A percentile compares a stretch with the other conserved stretches of the same genome.
Conservation (phyloP, 2,329 filamentous ascomycete genomes). For the Ophiosphaerella narmari region DNA sequence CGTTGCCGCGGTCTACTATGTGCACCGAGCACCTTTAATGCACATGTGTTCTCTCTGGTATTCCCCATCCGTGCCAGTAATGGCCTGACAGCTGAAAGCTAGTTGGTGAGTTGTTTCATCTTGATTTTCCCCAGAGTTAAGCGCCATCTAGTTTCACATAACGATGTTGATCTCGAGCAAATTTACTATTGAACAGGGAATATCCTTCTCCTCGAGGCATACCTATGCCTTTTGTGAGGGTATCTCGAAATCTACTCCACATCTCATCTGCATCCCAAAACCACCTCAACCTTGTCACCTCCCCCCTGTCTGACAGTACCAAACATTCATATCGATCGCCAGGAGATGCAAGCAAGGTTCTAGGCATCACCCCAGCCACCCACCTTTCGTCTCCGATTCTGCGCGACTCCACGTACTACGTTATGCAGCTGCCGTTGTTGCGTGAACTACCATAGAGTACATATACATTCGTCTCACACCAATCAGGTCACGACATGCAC, state of each 20-base stretch:
- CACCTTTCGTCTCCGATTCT: constrained; percentile 12
- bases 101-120: constrained; percentile 32
- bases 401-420: neutral
- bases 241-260: neutral
- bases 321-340: constrained; percentile 9
- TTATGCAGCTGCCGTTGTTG: neutral
- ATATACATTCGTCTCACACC: neutral
- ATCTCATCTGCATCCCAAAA: neutral
- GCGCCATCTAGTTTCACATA: neutral
- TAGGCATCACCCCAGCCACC: neutral
- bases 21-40: too few species aligned
- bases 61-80: constrained; percentile 59
- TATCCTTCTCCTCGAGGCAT: neutral
- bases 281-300: constrained; percentile 1
- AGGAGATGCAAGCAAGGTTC: constrained; percentile 6
- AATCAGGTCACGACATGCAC: constrained; percentile 32
- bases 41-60: constrained; percentile 55
- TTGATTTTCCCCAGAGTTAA: neutral
- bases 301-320: neutral
- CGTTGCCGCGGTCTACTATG: too few species aligned
- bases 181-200: neutral
- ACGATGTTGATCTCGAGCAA: neutral
- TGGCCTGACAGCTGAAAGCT: constrained; percentile 58
- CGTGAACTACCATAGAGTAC: neutral
- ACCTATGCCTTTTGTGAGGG: neutral